A percentile compares a stretch with the other conserved stretches of the same genome.
phyloP scores from a whole-genome alignment of 805 yeast species.

The Lachancea mirantina region DNA sequence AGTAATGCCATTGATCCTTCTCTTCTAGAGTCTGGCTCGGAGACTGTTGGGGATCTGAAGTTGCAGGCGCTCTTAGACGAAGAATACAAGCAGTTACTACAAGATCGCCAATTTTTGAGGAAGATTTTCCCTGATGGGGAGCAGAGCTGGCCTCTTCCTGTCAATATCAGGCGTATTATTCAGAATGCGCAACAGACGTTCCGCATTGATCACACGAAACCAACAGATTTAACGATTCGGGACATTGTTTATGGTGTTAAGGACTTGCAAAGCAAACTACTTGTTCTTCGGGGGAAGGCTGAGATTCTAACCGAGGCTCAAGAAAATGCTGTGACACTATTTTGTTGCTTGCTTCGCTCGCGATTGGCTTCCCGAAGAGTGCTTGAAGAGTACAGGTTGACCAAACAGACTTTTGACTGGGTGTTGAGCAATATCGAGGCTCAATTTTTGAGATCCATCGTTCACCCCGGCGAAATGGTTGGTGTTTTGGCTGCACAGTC shows the following conservation, averaged over 20 bases:
- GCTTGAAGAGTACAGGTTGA: constrained; percentile 81
- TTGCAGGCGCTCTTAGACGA: constrained; percentile 74
- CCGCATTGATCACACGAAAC: constrained; percentile 83
- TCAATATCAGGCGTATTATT: constrained; percentile 89
- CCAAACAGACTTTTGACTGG: constrained; percentile 88
- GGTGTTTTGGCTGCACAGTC: constrained; percentile 97
- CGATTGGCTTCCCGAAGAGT: constrained; percentile 87
- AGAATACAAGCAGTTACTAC: constrained; percentile 70
- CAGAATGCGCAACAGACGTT: constrained; percentile 97
- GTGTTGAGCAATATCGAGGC: constrained; percentile 89
- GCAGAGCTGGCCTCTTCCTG: constrained; percentile 95
- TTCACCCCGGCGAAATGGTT: constrained; percentile 97
- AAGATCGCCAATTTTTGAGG: constrained; percentile 77
- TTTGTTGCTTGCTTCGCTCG: constrained; percentile 89
- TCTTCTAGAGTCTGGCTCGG: constrained; percentile 80
- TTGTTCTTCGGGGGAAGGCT: constrained; percentile 78
- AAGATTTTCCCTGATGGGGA: constrained; percentile 90
- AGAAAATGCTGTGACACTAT: constrained; percentile 79
- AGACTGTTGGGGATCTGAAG: constrained; percentile 81
- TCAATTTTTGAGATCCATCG: constrained; percentile 85
- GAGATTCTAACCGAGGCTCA: constrained; percentile 76
- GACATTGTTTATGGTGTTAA: constrained; percentile 73
- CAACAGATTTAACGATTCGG: constrained; percentile 79
- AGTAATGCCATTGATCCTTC: constrained; percentile 59
- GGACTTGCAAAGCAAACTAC: constrained; percentile 56